Base-by-base conservation (phyloP, 192 early-diverging fungal genomes). In the Linnemannia elongata region DNA sequence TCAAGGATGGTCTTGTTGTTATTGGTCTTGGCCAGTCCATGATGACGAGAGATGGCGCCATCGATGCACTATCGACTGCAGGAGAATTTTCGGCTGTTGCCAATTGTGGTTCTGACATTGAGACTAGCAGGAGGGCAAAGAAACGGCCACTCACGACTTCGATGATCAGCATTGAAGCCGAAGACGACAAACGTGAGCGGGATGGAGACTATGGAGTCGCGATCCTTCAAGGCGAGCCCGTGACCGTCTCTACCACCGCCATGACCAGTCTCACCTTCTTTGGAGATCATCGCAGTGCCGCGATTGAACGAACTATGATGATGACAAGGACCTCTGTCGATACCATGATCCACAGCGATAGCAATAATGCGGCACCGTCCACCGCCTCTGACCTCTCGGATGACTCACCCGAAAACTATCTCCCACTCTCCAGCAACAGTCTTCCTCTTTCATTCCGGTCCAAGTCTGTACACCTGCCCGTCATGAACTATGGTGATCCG, bases 191-290 rank as follows among this genome's bases (percentile, higher is more conserved):
- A 35, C 66, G 68, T 9, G 76, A 77, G 63, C 63, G 60, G 27
- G 76, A 77, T 33, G 76, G 66, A 20, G 76, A 77, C 44, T 77
- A 77, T 35, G 76, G 76, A 20, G 63, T 77, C 4, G 66, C 60
- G 30, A 38, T 77, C 5, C 38, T 77, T 22, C 76, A 69, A 18
- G 42, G 57, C 10, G 76, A 77, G 2, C 41, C 76, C 9, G 66
- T 77, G 15, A 77, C 76, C 4, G 30, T 77, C 39, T 47, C 76
- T 0, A n/a, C 39, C n/a, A 77, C 24, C 12, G 47, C 6, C 63
- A 69, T 24, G 73, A 75, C 45, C 27, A 52, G 74, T 20, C n/a
- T 63, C 7, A 63, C 57, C 2, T 63, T 63, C 30, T 63, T 63
- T 22, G 57, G 57, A 33, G 57, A 63, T 27, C 57, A 63, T 27